Evolutionary conservation across 768 basidiomycete genomes (phyloP), one percentile per base, ranked within the genome.

Genomic region (Cyclocybe aegerita): DNA sequence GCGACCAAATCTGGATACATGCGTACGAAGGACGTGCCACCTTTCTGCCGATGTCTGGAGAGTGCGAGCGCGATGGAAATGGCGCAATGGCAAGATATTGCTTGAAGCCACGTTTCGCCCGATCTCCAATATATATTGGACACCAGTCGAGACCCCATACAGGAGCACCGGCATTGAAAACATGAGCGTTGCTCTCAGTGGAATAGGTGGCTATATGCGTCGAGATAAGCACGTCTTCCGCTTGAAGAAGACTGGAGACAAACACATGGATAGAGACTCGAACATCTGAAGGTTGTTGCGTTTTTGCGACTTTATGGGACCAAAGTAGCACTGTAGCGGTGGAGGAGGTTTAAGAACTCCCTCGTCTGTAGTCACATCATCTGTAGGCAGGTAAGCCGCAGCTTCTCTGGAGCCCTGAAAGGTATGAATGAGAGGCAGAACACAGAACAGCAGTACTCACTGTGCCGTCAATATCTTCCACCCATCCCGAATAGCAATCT

Each of bases 101-200:
- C 49, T 75, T 82, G 58, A 73, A 23, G 23, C 23, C 23, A 23
- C 23, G 23, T 23, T 23, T 23, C 42, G 69, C 54, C 35, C 82
- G 75, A 43, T 85, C 83, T 33, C 76, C 70, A 15, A 73, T 67
- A 53, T 87, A 78, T 16, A 86, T 82, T 3, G 97, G 96, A 65
- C 93, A 94, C 95, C 95, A 98, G 56, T 95, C 93, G 33, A 96
- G 61, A 2, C 85, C 91, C 85, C 89, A 92, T n/a, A 91, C 88
- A 0, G 92, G 88, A 2, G 86, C 89, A 5, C 97, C 97, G 0
- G 90, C 87, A 54, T 87, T 90, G 66, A 98, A 87, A 1, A 96
- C 72, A 53, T 87, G 78, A 0, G 87, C 77, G 29, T 75, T 72
- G 56, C 80, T 84, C 35, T 77, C 78, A 2, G 81, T 71, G 9